A percentile compares a stretch with the other conserved stretches of the same genome.
Conservation (phyloP, 73 alveolate species). For the Diophrys sp. region DNA sequence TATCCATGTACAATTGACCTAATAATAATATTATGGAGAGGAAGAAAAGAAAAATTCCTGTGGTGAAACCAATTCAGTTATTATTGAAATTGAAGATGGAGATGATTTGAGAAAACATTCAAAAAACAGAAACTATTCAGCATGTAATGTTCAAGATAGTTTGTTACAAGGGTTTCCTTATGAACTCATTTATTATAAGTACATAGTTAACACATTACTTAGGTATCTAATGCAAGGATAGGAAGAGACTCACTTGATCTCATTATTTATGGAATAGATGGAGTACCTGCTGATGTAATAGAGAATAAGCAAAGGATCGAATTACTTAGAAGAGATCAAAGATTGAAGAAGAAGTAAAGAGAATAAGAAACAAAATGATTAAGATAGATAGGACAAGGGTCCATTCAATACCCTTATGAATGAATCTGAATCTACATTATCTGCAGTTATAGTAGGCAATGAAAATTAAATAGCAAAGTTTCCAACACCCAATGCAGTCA, state of each 20-base stretch:
- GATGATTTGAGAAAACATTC: constrained; percentile 94
- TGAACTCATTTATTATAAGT: constrained; percentile 87
- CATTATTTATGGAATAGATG: constrained; percentile 98
- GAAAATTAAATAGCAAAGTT: too few relatives aligned
- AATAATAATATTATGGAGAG: constrained; percentile 97
- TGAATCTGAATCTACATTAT: too few relatives aligned
- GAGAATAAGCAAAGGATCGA: constrained; percentile 87
- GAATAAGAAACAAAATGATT: too few relatives aligned
- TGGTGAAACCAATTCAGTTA: constrained; percentile 97
- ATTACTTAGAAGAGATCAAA: too few relatives aligned
- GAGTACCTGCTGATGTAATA: constrained; percentile 93
- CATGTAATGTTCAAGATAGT: constrained; percentile 85
- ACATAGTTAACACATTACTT: constrained; percentile 73
- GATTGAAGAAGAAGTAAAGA: too few relatives aligned
- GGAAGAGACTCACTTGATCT: constrained; percentile 96
- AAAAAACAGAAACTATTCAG: constrained; percentile 97
- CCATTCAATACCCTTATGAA: too few relatives aligned
- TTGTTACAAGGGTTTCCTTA: constrained; percentile 94
- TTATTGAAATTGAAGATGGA: constrained; percentile 96
- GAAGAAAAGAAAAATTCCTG: constrained; percentile 89
- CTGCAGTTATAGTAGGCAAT: too few relatives aligned
- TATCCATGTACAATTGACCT: too few relatives aligned
- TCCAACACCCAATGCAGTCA: too few relatives aligned
- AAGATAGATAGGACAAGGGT: too few relatives aligned
- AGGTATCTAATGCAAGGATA: constrained; percentile 98